Base-by-base conservation (phyloP, 2,329 filamentous ascomycete genomes). In the Thelonectria discophora region DNA sequence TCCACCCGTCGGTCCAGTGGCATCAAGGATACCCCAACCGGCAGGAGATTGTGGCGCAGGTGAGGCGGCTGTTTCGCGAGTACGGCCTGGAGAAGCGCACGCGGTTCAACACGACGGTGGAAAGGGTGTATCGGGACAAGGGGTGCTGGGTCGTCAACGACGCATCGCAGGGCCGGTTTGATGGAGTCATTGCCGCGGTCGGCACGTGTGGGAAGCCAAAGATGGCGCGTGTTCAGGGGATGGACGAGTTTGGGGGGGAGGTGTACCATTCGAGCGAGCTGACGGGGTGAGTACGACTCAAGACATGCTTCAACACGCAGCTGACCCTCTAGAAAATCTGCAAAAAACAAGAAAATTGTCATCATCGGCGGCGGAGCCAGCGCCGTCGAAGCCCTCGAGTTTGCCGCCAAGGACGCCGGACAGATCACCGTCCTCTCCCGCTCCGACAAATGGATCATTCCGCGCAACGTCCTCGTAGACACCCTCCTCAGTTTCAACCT, bases 361-460 rank as follows among this genome's bases (percentile, higher is more conserved):
- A 84, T 95, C 50, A 87, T 96, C 58, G 92, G 92, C 4, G 91
- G 91, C 7, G 92, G 92, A 2, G 92, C 92, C 13, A 92, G 88
- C 55, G 92, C 92, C 3, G 89, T 96, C 5, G 92, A 96, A 74
- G 91, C 91, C 0, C 81, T 96, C 24, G 92, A 96, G 72, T 96
- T 92, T 68, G 91, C 91, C 1, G 85, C 86, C 12, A 84, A 87
- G 43, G 82, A 87, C 4, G 92, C 91, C 0, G 79, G 81, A 8
- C 87, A 92, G 70, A 88, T 89, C 0, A 88, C 88, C 58, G 88
- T 96, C 30, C 83, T 96, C 10, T 87, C 92, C 0, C 84, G 92
- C 20, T 91, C 88, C 13, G 91, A 94, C 69, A 95, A 94, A 75
- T 94, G 91, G 92, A 92, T 95, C 64, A 94, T 94, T 54, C 92